Conservation (phyloP, 1,139 yeast species). For the Yamadazyma friedrichii region DNA sequence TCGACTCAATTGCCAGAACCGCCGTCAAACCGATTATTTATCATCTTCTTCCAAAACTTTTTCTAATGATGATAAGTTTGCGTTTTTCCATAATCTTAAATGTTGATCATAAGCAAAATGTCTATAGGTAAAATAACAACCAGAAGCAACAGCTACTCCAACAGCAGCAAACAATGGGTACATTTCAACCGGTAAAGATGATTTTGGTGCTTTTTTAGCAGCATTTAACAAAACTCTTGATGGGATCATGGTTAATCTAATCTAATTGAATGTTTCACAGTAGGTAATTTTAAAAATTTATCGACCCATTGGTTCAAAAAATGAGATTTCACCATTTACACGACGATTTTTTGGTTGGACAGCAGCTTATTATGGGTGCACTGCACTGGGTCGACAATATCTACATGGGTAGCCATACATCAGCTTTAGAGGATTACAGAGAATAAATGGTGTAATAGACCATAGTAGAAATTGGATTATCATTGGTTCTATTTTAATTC, state of each 20-base stretch:
- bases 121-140: constrained; percentile 67
- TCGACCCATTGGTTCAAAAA: constrained; percentile 9
- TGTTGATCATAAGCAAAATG: constrained; percentile 65
- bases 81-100: constrained; percentile 70
- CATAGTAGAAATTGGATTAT: too few species aligned
- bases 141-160: constrained; percentile 68
- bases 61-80: constrained; percentile 55
- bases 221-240: constrained; percentile 53
- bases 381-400: neutral
- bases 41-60: constrained; percentile 51
- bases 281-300: neutral
- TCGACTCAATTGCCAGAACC: neutral
- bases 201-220: constrained; percentile 30
- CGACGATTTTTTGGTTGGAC: constrained; percentile 7
- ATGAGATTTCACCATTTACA: neutral
- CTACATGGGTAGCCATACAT: neutral
- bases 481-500: too few species aligned
- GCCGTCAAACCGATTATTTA: constrained; percentile 22
- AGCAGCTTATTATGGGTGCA: neutral
- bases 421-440: too few species aligned
- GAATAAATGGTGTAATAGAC: too few species aligned
- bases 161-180: constrained; percentile 65
- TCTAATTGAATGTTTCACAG: neutral
- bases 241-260: constrained; percentile 46
- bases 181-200: constrained; percentile 66